Percentiles rank a stretch among this genome's conserved stretches.
Conservation (phyloP, 2,329 filamentous ascomycete species). For the Monosporascus ibericus region DNA sequence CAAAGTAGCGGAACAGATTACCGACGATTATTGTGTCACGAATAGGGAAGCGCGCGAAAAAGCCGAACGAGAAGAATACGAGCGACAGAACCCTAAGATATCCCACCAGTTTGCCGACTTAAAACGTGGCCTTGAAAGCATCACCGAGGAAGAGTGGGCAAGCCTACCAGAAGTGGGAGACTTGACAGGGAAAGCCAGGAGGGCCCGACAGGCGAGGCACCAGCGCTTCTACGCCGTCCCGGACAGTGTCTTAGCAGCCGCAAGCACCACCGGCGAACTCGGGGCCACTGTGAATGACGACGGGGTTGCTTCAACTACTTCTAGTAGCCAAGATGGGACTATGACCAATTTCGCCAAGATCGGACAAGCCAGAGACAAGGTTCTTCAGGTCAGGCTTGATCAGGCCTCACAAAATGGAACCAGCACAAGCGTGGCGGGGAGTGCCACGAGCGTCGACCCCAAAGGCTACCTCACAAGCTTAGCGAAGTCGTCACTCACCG, state of each 20-base stretch:
- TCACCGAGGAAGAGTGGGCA: constrained; percentile 95
- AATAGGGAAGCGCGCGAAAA: constrained; percentile 90
- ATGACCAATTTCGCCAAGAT: constrained; percentile 99
- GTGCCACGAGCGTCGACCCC: constrained; percentile 84
- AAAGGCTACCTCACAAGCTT: constrained; percentile 94
- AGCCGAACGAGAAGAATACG: constrained; percentile 88
- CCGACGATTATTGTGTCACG: constrained; percentile 59
- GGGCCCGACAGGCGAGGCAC: constrained; percentile 74
- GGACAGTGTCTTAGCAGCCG: constrained; percentile 87
- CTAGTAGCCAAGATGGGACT: constrained; percentile 64
- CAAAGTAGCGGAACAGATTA: constrained; percentile 66
- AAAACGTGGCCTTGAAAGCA: constrained; percentile 80
- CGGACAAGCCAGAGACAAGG: constrained; percentile 91
- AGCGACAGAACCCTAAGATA: constrained; percentile 96
- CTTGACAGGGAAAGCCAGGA: constrained; percentile 86
- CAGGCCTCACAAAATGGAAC: constrained; percentile 70
- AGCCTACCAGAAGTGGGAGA: constrained; percentile 94
- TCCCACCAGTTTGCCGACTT: constrained; percentile 96
- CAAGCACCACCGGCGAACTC: constrained; percentile 72
- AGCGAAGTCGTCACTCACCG: constrained; percentile 71
- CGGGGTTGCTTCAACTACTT: constrained; percentile 43
- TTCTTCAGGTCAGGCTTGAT: constrained; percentile 87
- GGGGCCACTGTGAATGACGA: constrained; percentile 87
- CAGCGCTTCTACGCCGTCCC: constrained; percentile 94
- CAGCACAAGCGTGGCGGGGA: constrained; percentile 63